Conservation (phyloP, 768 basidiomycete species). For the Crucibulum laeve region DNA sequence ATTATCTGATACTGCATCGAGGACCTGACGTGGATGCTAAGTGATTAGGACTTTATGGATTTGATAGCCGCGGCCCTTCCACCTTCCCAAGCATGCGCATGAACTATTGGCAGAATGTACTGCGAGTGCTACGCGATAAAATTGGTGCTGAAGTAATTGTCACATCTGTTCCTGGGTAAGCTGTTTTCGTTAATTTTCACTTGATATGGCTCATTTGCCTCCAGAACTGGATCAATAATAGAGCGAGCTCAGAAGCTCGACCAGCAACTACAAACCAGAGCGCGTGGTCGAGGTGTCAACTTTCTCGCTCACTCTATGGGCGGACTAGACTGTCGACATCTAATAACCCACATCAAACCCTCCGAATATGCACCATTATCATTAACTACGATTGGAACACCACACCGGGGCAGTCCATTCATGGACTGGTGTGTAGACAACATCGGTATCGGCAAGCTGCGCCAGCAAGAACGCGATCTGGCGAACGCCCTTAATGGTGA, state of each 20-base stretch:
- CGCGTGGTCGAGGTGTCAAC: conserved; percentile 79
- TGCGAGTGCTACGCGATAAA: conserved; percentile 72
- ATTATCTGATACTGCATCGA: neutral
- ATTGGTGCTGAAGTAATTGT: conserved; percentile 95
- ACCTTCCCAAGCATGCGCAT: conserved; percentile 79
- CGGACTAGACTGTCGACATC: conserved; percentile 89
- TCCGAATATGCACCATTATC: conserved; percentile 81
- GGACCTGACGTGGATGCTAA: neutral
- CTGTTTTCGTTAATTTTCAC: conserved; percentile 4
- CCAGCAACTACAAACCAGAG: conserved; percentile 58
- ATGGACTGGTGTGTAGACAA: conserved; percentile 99
- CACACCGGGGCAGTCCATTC: conserved; percentile 94
- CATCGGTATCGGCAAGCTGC: conserved; percentile 81
- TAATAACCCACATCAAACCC: conserved; percentile 84
- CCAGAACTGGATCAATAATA: conserved; percentile 84
- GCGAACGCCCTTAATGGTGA: conserved; percentile 9
- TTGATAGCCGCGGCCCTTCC: conserved; percentile 83
- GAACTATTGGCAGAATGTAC: conserved; percentile 93
- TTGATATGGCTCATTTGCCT: neutral
- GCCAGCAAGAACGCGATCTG: conserved; percentile 32
- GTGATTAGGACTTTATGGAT: conserved; percentile 81
- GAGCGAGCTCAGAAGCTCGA: conserved; percentile 78
- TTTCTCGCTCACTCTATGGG: conserved; percentile 98
- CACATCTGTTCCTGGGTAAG: conserved; percentile 89
- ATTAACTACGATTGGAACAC: conserved; percentile 86